These are phyloP conservation scores for Alternaria panax DNA, from an alignment of 2,329 filamentous ascomycete genomes.

Conservation along the genomic window DNA sequence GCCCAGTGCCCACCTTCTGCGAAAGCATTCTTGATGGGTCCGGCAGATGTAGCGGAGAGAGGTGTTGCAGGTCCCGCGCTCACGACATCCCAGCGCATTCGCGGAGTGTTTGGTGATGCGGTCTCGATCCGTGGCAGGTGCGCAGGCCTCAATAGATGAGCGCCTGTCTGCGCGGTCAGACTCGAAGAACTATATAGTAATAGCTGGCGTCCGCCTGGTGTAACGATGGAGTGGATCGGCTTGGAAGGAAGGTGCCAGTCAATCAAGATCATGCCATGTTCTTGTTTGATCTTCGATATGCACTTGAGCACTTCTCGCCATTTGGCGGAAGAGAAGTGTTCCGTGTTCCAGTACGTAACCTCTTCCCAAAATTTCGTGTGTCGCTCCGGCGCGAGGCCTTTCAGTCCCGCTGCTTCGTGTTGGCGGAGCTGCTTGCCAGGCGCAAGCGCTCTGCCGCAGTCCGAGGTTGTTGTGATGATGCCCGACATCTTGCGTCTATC, in stretches of 20 bases:
- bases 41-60: conserved; percentile 15
- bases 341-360: conserved; percentile 17
- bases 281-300: conserved; percentile 9
- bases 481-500: background rate
- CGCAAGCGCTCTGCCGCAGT: background rate
- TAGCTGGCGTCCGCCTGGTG: background rate
- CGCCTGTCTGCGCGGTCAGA: conserved; percentile 8
- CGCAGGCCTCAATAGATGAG: conserved; percentile 4
- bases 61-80: conserved; percentile 20
- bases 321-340: conserved; percentile 20
- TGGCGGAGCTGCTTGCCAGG: conserved; percentile 10
- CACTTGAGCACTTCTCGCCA: conserved; percentile 11
- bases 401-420: conserved; percentile 26
- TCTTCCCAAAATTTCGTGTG: conserved; percentile 11
- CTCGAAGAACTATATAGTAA: conserved; percentile 5
- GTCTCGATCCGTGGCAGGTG: conserved; percentile 9
- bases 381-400: conserved; percentile 19
- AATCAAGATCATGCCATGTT: conserved; percentile 10
- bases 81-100: conserved; percentile 27
- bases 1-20: conserved; percentile 26
- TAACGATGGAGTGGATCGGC: background rate
- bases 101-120: conserved; percentile 7
- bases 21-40: conserved; percentile 27
- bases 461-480: background rate
- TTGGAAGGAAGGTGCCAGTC: background rate